Conservation (phyloP, 2,329 filamentous ascomycete species). For the Tolypocladium guangdongense region DNA sequence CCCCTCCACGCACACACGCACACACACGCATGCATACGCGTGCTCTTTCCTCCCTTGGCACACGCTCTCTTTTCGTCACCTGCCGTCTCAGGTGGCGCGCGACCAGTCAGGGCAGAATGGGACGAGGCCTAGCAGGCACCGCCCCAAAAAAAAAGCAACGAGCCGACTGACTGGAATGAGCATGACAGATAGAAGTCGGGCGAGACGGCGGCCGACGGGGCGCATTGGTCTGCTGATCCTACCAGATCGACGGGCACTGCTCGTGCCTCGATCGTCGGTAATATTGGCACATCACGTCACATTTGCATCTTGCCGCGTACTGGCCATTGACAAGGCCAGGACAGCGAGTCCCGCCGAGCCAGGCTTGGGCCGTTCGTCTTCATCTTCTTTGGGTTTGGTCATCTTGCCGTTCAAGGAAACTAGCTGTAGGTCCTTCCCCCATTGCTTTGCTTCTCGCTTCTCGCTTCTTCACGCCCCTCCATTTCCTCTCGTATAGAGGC, state of each 20-base stretch:
- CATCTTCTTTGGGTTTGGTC: neutral
- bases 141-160: neutral
- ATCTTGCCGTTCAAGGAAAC: neutral
- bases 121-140: neutral
- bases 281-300: neutral
- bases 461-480: neutral
- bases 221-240: conserved; percentile 1
- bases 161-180: neutral
- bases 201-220: neutral
- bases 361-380: neutral
- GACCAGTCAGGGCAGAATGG: neutral
- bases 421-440: neutral
- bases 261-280: neutral
- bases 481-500: neutral
- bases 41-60: neutral
- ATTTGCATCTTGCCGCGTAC: neutral
- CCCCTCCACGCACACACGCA: neutral
- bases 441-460: neutral
- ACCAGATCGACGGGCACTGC: neutral
- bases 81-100: neutral
- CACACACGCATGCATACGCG: neutral
- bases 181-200: neutral
- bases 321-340: neutral
- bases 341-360: neutral
- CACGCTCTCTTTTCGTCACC: neutral